phyloP scores from a whole-genome alignment of 768 basidiomycete species.

The Paxillus rubicundulus region DNA sequence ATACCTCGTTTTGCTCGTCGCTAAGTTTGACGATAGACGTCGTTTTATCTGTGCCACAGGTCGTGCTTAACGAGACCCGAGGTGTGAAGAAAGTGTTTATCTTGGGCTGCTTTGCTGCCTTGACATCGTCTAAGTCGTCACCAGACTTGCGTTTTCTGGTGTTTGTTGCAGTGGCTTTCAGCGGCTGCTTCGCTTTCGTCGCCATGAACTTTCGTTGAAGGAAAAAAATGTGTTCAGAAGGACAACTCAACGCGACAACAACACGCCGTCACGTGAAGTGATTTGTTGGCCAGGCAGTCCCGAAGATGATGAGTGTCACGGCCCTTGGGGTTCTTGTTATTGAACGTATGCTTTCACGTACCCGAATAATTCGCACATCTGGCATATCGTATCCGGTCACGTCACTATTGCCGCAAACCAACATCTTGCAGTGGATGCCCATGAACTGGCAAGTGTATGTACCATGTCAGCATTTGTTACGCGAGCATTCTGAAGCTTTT shows the following conservation, averaged over 20 bases:
- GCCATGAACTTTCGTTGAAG: slow-evolving; percentile 2
- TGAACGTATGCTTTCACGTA: too few relatives aligned
- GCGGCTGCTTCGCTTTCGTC: slow-evolving; percentile 6
- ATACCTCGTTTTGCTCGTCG: slow-evolving; percentile 50
- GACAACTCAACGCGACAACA: slow-evolving; percentile 18
- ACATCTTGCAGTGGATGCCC: too few relatives aligned
- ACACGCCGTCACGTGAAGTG: slow-evolving; percentile 23
- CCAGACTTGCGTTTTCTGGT: slow-evolving; percentile 26
- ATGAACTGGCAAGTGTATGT: too few relatives aligned
- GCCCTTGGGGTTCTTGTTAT: too few relatives aligned
- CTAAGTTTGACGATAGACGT: slow-evolving; percentile 43
- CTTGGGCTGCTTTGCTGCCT: slow-evolving; percentile 21
- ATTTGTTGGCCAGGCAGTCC: too few relatives aligned
- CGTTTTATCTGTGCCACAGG: slow-evolving; percentile 30
- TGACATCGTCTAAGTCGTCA: slow-evolving; percentile 1
- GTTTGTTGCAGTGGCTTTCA: slow-evolving; percentile 7
- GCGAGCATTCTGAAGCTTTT: too few relatives aligned
- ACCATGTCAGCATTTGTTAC: too few relatives aligned
- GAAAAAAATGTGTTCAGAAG: neutral
- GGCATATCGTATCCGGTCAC: too few relatives aligned
- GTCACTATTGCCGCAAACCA: too few relatives aligned
- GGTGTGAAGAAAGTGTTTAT: slow-evolving; percentile 27
- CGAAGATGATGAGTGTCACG: too few relatives aligned
- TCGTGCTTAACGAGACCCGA: slow-evolving; percentile 25
- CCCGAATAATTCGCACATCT: too few relatives aligned